Evolutionary conservation across 2,329 filamentous ascomycete species (phyloP), one percentile per base, ranked within the genome.

Genomic region (Aspergillus nomiae): DNA sequence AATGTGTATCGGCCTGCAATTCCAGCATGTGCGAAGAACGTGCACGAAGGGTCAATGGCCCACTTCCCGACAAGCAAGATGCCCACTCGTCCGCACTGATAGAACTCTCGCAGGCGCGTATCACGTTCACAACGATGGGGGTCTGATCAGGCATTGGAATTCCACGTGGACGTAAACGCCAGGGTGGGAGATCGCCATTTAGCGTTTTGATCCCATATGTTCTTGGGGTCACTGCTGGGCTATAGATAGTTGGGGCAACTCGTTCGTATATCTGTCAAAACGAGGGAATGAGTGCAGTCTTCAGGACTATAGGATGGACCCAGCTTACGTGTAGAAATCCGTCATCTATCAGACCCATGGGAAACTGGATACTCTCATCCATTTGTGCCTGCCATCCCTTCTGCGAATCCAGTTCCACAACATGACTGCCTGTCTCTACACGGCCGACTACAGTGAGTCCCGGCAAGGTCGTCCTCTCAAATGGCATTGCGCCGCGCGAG

Each of bases 181-280:
- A 82, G 0, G 78, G 78, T 0, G 75, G 57, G 6, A 80, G 70
- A 38, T 80, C 78, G 1, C 79, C 79, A 63, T 80, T 80, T 28
- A 74, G 34, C 0, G 76, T 77, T 32, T 65, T 72, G 53, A 79
- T 71, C 3, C 70, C 67, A 63, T 78, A 77, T 2, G 62, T 46
- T 1, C 71, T 61, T 2, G 74, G 71, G 1, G 30, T 65, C 1
- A 69, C 57, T 1, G 54, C 2, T 3, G 60, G 30, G 1, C 26
- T 19, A 1, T 38, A 12, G 1, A 54, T 24, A 2, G 50, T 43
- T 8, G 69, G 63, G 14, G 30, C 12, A 16, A 71, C 58, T 16
- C 70, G 70, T 32, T 73, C 71, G 57, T 67, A 70, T 54, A 71
- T 73, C 71, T 73, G 14, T 8, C 2, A 6, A 14, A 30, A 5